Evolutionary conservation across 1,284 basidiomycete genomes (phyloP), one percentile per base, ranked within the genome.

Genomic region (Ceratobasidium sp.): DNA sequence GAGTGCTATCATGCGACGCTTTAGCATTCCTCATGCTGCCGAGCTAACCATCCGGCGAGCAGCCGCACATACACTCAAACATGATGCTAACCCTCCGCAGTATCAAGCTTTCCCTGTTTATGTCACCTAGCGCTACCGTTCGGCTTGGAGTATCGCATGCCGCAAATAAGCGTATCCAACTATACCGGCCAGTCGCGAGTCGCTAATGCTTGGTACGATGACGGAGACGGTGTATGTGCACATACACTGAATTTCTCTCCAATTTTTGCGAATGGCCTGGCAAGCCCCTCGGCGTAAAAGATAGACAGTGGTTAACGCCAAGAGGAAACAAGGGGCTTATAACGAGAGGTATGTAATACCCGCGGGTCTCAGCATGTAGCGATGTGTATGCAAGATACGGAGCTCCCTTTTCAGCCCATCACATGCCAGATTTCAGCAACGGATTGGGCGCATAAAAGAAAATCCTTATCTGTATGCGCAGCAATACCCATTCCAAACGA

Each of bases 51-150:
- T 9, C 11, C 39, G 41, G 39, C 41, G n/a, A 37, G 29, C 54
- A 46, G 31, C 66, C 34, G 8, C 37, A 43, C 65, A 22, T 14
- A 9, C 51, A 37, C 51, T n/a, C 51, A 7, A 22, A 24, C 51
- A 68, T 68, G 56, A 68, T 51, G 65, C 56, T 68, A 68, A 24
- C n/a, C 31, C 64, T 62, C 59, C 59, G 59, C 59, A 62, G 49
- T 49, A 68, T 29, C 53, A 43, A 48, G n/a, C 54, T 41, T 53
- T 27, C 31, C 49, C 66, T 69, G 66, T 54, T 53, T 58, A 58
- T 58, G 54, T 58, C 54, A 58, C 54, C 54, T 9, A 6, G 29
- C 16, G n/a, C n/a, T n/a, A n/a, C n/a, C n/a, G n/a, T n/a, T n/a
- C n/a, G n/a, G 9, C 9, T 58, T 13, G 49, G 48, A 5, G n/a